phyloP scores from a whole-genome alignment of 2,329 filamentous ascomycete species.

The Neofusicoccum sp. region DNA sequence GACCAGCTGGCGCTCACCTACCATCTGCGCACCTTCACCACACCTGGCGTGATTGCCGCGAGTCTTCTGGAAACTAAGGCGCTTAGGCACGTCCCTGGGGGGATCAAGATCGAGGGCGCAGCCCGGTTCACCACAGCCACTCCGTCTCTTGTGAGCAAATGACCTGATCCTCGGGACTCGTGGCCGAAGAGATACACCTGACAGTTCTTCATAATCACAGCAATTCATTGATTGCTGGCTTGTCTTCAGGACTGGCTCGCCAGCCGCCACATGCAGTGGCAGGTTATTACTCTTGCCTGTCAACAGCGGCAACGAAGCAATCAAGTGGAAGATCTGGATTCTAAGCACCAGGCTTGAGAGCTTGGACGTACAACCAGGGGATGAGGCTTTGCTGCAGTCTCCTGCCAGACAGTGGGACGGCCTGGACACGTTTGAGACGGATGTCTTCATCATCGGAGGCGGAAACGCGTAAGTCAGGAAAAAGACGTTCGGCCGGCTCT shows the following conservation, averaged over 20 bases:
- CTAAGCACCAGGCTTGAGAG: slow-evolving; percentile 14
- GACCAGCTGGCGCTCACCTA: slow-evolving; percentile 2
- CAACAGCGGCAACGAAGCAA: neutral
- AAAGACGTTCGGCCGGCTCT: neutral
- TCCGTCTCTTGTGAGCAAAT: slow-evolving; percentile 1
- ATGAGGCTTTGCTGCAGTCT: slow-evolving; percentile 7
- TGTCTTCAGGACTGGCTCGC: neutral
- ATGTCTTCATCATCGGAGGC: slow-evolving; percentile 20
- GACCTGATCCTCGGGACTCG: no score
- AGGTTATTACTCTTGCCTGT: neutral
- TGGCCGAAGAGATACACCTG: neutral
- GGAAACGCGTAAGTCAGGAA: slow-evolving; percentile 18
- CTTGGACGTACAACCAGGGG: slow-evolving; percentile 2
- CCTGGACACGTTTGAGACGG: neutral
- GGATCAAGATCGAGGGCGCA: neutral
- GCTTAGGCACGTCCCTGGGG: neutral
- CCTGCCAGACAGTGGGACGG: neutral
- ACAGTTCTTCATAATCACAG: neutral
- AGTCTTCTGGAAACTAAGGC: neutral
- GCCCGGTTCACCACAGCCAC: neutral
- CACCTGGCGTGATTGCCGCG: neutral
- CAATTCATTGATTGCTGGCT: slow-evolving; percentile 4
- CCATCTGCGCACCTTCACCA: neutral
- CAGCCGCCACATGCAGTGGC: neutral
- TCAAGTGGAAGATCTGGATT: slow-evolving; percentile 19